Evolutionary conservation across 2,329 filamentous ascomycete genomes (phyloP).

Genomic region (Penicillium sp.): DNA sequence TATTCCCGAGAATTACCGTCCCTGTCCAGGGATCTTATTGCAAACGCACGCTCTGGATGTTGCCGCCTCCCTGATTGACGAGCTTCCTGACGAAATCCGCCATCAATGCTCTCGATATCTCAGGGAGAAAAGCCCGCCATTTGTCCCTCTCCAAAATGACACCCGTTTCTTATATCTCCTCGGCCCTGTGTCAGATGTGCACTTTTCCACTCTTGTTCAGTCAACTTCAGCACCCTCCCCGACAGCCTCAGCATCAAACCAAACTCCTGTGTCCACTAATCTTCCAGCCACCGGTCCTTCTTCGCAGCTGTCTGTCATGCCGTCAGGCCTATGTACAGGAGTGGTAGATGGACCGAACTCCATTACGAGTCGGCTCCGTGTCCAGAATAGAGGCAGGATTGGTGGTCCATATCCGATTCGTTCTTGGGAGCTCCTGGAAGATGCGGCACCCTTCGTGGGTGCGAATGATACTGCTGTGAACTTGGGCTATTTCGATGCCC

Average conservation of each 20-base stretch:
- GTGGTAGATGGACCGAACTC: conserved; percentile 28
- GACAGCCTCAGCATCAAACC: conserved; percentile 31
- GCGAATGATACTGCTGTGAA: conserved; percentile 47
- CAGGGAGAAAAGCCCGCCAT: conserved; percentile 42
- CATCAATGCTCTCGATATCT: conserved; percentile 44
- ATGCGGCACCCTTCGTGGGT: conserved; percentile 44
- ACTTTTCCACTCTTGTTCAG: conserved; percentile 17
- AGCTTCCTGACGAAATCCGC: conserved; percentile 45
- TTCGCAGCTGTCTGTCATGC: conserved; percentile 16
- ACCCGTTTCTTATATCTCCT: conserved; percentile 43
- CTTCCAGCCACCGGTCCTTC: conserved; percentile 17
- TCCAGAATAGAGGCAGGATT: conserved; percentile 38
- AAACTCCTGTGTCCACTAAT: conserved; percentile 27
- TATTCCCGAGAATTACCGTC: conserved; percentile 23
- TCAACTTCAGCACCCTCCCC: conserved; percentile 33
- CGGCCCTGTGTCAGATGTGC: conserved; percentile 35
- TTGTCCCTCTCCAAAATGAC: conserved; percentile 40
- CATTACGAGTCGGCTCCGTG: conserved; percentile 33
- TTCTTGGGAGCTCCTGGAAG: conserved; percentile 47
- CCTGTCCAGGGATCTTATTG: conserved; percentile 34
- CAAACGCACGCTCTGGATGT: conserved; percentile 46
- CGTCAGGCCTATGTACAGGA: conserved; percentile 13
- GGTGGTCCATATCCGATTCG: conserved; percentile 38
- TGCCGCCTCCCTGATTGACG: conserved; percentile 45
- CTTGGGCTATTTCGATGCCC: conserved; percentile 43